These are phyloP conservation scores for Saccharomyces pastorianus DNA, from an alignment of 1,139 yeast species.

Conservation along the genomic window DNA sequence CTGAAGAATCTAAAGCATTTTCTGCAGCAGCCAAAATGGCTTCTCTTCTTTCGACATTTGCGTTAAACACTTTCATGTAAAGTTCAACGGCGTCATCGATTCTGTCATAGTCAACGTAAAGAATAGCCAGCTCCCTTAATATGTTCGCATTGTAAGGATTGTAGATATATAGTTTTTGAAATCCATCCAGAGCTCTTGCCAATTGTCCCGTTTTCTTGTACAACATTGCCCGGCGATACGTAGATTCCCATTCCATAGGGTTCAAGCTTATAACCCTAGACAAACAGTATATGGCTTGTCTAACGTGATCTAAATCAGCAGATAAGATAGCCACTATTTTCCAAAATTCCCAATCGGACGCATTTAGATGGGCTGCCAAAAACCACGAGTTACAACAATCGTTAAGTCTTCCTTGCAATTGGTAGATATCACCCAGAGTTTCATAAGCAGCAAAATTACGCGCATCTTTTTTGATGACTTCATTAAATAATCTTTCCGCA, in stretches of 20 bases:
- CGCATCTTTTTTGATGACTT: conserved; percentile 71
- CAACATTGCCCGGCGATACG: conserved; percentile 55
- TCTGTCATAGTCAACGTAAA: conserved; percentile 68
- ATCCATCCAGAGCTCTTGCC: conserved; percentile 68
- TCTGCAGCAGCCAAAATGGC: conserved; percentile 28
- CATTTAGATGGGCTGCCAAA: conserved; percentile 73
- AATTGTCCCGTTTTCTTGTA: conserved; percentile 57
- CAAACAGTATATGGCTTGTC: conserved; percentile 81
- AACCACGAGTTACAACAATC: conserved; percentile 79
- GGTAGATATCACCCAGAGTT: conserved; percentile 76
- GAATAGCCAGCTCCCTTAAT: conserved; percentile 65
- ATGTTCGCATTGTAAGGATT: conserved; percentile 58
- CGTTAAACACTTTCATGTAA: conserved; percentile 58
- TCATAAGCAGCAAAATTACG: conserved; percentile 77
- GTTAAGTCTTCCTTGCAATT: conserved; percentile 54
- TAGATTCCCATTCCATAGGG: conserved; percentile 44
- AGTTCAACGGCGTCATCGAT: conserved; percentile 73
- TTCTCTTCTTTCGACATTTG: conserved; percentile 37
- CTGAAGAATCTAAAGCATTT: conserved; percentile 30
- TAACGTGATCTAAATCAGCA: conserved; percentile 57
- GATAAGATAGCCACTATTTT: conserved; percentile 72
- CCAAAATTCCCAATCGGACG: conserved; percentile 78
- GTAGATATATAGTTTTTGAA: conserved; percentile 51
- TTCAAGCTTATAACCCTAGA: conserved; percentile 62
- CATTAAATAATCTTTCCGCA: conserved; percentile 60